Evolutionary conservation across 2,329 filamentous ascomycete species (phyloP), one percentile per base, ranked within the genome.

Genomic region (Tricladium varicosporioides): DNA sequence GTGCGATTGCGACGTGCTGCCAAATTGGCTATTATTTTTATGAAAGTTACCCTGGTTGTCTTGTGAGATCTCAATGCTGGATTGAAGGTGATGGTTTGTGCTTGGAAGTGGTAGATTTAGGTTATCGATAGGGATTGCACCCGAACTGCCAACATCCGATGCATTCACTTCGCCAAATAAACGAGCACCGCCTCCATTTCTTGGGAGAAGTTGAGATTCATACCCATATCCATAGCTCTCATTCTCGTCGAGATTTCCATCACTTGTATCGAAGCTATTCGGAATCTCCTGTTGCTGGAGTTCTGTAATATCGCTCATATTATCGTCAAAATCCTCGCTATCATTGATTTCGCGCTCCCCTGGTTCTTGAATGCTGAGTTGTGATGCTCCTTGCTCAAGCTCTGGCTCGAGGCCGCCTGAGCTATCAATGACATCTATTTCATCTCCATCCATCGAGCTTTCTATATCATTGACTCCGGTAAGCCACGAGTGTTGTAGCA

Each of bases 401-500:
- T 62, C 27, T 14, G 55, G 58, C 22, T 67, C 64, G 45, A 57
- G 36, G n/a, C 42, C 54, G 33, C 62, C 60, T 48, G 47, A 33
- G 40, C 15, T 43, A 11, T 48, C 56, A 54, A 67, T 54, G 22
- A 63, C 58, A 10, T 65, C 66, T 11, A 63, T 59, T 43, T 66
- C 63, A 31, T 65, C 64, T 51, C 65, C 63, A 36, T 67, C 63
- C 46, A 64, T 60, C 15, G 60, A 64, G 14, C 55, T 53, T 18
- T 65, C 63, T 8, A 61, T 42, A 31, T 51, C 58, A 14, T 62
- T 50, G 13, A 47, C 56, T 36, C 64, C 64, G 14, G 56, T 59
- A n/a, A 96, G 78, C 93, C 93, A 97, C 1, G 81, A 75, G 70
- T 94, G 89, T 11, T 75, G 73, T 57, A 90, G 80, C 53, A 96